Percentiles rank a stretch among this genome's conserved stretches.
These are phyloP conservation scores for Cenchrus purpureus DNA, from an alignment of 176 grass and related monocot species.

Conservation along the genomic window DNA sequence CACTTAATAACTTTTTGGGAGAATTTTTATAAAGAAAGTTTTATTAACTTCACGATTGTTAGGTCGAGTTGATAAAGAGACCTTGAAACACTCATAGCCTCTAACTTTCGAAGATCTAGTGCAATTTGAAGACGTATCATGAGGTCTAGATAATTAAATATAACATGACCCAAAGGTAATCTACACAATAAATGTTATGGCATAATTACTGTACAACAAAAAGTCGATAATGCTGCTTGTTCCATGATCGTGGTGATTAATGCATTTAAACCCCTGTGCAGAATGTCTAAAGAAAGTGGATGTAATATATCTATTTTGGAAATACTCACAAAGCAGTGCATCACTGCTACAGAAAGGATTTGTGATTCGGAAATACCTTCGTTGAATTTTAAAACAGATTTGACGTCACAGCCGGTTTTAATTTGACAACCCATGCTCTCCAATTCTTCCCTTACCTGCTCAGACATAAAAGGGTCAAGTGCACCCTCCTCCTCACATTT, in stretches of 20 bases:
- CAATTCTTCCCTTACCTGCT: constrained; percentile 56
- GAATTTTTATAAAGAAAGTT: too few relatives aligned
- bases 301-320: background rate
- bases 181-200: background rate
- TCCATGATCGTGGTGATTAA: background rate
- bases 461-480: background rate
- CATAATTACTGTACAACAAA: background rate
- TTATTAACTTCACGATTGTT: too few relatives aligned
- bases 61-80: too few relatives aligned
- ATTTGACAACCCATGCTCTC: constrained; percentile 64
- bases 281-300: background rate
- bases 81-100: too few relatives aligned
- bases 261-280: background rate
- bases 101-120: too few relatives aligned
- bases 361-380: constrained; percentile 40
- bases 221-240: background rate
- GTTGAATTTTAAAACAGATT: constrained; percentile 52
- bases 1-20: too few relatives aligned
- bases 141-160: too few relatives aligned
- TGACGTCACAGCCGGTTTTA: constrained; percentile 66
- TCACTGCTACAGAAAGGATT: too few relatives aligned
- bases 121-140: too few relatives aligned
- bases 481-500: background rate
- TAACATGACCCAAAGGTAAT: background rate
- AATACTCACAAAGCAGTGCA: background rate